phyloP scores from a whole-genome alignment of 768 basidiomycete species.

The Paxillus involutus region DNA sequence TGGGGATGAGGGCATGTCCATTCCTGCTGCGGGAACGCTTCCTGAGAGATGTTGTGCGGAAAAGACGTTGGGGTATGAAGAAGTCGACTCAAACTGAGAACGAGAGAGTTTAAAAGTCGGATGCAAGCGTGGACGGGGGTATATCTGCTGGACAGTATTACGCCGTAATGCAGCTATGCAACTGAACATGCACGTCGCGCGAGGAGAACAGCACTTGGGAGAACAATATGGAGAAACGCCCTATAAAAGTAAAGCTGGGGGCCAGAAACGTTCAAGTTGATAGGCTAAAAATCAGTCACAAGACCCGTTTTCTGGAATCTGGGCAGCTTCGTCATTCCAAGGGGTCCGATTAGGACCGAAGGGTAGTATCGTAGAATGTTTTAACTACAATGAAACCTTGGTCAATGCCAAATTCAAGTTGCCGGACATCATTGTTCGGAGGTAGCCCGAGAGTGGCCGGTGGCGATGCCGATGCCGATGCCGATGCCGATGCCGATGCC shows the following conservation, averaged over 20 bases:
- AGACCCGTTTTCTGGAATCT: no score
- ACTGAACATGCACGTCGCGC: constrained; percentile 15
- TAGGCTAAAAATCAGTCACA: no score
- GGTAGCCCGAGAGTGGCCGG: no score
- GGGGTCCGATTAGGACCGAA: no score
- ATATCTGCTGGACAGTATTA: neutral
- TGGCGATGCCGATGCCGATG: no score
- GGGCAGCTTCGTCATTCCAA: no score
- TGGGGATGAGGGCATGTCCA: constrained; percentile 23
- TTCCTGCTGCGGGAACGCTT: constrained; percentile 1
- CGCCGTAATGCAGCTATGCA: constrained; percentile 4
- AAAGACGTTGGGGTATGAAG: neutral
- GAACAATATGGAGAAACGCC: neutral
- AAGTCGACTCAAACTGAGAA: neutral
- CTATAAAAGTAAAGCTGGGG: neutral
- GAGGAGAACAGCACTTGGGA: neutral
- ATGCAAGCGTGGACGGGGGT: neutral
- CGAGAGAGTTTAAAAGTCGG: constrained; percentile 2
- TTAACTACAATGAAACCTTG: no score
- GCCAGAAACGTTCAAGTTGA: neutral
- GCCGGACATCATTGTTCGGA: no score
- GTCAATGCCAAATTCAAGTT: no score
- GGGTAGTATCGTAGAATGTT: no score
- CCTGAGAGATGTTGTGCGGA: neutral
- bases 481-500: constrained; percentile 9